Percentiles rank a stretch among this genome's conserved stretches.
Conservation (phyloP, 2,329 filamentous ascomycete genomes). For the Botryotinia narcissicola region DNA sequence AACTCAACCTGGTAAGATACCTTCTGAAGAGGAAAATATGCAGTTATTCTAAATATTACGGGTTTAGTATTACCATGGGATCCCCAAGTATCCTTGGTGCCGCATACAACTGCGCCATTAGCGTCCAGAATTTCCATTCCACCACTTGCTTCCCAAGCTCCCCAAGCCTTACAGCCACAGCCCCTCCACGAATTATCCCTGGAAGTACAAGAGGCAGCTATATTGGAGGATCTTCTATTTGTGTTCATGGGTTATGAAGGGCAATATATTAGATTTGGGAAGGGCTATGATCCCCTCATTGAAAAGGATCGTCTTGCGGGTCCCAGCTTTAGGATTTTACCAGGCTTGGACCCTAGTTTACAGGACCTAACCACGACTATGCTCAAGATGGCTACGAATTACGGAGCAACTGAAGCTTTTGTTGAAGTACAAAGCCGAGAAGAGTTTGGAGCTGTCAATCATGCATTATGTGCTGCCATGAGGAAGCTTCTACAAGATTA, state of each 20-base stretch:
- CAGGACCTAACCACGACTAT: constrained; percentile 84
- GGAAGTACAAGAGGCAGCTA: constrained; percentile 79
- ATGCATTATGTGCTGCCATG: constrained; percentile 93
- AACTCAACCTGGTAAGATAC: constrained; percentile 47
- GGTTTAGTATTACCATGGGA: constrained; percentile 60
- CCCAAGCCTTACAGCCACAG: constrained; percentile 64
- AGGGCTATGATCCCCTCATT: constrained; percentile 75
- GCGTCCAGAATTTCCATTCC: constrained; percentile 55
- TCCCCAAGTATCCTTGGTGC: constrained; percentile 72
- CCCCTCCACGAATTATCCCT: constrained; percentile 69
- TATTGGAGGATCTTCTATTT: constrained; percentile 87
- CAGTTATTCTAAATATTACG: constrained; percentile 17
- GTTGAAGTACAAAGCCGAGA: constrained; percentile 91
- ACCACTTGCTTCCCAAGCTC: constrained; percentile 73
- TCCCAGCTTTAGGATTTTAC: constrained; percentile 73
- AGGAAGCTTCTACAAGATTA: constrained; percentile 91
- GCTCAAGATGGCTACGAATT: constrained; percentile 92
- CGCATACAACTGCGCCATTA: constrained; percentile 56
- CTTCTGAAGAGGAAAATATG: background rate
- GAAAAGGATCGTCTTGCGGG: constrained; percentile 87
- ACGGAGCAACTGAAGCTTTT: constrained; percentile 86
- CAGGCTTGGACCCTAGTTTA: constrained; percentile 86
- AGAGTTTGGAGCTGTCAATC: constrained; percentile 91
- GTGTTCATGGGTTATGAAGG: constrained; percentile 98
- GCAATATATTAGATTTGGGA: constrained; percentile 88